Percentiles rank a stretch among this genome's conserved stretches.
Evolutionary conservation across 1,284 basidiomycete genomes (phyloP).

Genomic region (Lentinula novae-zelandiae): DNA sequence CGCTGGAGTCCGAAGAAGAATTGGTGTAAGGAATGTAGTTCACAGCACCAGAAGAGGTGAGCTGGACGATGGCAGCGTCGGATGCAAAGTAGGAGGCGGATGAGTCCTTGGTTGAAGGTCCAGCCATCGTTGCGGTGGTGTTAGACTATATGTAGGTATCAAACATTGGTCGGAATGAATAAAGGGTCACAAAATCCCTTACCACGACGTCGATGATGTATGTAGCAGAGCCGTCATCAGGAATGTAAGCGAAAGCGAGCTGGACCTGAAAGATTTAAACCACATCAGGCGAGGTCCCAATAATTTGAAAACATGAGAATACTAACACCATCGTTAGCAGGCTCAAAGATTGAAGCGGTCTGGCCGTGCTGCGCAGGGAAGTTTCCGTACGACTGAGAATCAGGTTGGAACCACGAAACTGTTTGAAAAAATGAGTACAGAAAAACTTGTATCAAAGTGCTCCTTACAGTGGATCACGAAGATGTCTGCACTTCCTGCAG

Average conservation of each 20-base stretch:
- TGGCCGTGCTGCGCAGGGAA: conserved; percentile 79
- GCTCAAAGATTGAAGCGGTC: conserved; percentile 73
- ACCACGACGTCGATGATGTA: conserved; percentile 79
- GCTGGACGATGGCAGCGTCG: conserved; percentile 69
- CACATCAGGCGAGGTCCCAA: neutral
- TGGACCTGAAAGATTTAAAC: conserved; percentile 49
- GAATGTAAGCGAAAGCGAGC: conserved; percentile 81
- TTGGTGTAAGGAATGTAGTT: conserved; percentile 66
- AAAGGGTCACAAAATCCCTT: conserved; percentile 11
- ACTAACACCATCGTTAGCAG: conserved; percentile 37
- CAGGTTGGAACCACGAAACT: conserved; percentile 81
- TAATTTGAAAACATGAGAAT: conserved; percentile 5
- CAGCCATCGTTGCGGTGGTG: conserved; percentile 68
- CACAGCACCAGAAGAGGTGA: conserved; percentile 63
- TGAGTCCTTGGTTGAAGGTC: conserved; percentile 65
- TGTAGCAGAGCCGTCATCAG: conserved; percentile 74
- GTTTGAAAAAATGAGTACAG: neutral
- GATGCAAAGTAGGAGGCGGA: conserved; percentile 72
- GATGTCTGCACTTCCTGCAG: conserved; percentile 68
- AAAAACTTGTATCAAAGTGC: neutral
- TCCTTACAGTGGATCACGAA: conserved; percentile 86
- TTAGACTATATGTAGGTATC: conserved; percentile 47
- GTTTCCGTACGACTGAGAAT: conserved; percentile 62
- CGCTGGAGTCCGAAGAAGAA: conserved; percentile 38
- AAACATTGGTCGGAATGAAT: neutral